Percentiles rank a stretch among this genome's conserved stretches.
Conservation (phyloP, 2,329 filamentous ascomycete genomes). For the Thielaviopsis ethacetica region DNA sequence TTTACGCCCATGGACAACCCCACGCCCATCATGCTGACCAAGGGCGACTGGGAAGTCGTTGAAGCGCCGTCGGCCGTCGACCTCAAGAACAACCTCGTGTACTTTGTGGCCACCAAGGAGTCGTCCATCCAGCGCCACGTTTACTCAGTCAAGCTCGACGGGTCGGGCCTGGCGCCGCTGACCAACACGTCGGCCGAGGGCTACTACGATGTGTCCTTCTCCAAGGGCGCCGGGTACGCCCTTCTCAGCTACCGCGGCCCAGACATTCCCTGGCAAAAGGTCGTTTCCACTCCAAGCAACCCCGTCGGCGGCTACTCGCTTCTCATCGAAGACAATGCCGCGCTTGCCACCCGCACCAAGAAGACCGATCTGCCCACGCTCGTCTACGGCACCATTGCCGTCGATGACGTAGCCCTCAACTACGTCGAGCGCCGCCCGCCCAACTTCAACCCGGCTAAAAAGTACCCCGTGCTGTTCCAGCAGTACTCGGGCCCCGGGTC, state of each 20-base stretch:
- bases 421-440: slow-evolving; percentile 75
- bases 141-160: slow-evolving; percentile 77
- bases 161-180: slow-evolving; percentile 53
- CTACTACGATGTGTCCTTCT: slow-evolving; percentile 76
- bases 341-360: slow-evolving; percentile 50
- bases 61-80: slow-evolving; percentile 73
- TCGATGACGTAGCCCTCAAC: slow-evolving; percentile 58
- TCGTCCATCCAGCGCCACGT: slow-evolving; percentile 80
- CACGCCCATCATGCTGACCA: slow-evolving; percentile 70
- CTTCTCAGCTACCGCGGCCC: slow-evolving; percentile 77
- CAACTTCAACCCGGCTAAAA: slow-evolving; percentile 67
- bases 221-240: slow-evolving; percentile 62
- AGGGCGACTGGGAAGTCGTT: slow-evolving; percentile 84
- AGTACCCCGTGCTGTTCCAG: slow-evolving; percentile 88
- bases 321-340: slow-evolving; percentile 61
- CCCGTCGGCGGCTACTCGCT: slow-evolving; percentile 44
- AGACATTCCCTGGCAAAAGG: slow-evolving; percentile 75
- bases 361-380: slow-evolving; percentile 69
- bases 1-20: slow-evolving; percentile 76
- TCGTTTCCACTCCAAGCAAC: slow-evolving; percentile 67
- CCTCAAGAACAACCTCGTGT: slow-evolving; percentile 69
- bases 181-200: slow-evolving; percentile 58
- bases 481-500: slow-evolving; percentile 93
- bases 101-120: slow-evolving; percentile 77
- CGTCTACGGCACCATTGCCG: slow-evolving; percentile 68